Conservation (phyloP, 164 flowering plant species). For the Annona cherimola region DNA sequence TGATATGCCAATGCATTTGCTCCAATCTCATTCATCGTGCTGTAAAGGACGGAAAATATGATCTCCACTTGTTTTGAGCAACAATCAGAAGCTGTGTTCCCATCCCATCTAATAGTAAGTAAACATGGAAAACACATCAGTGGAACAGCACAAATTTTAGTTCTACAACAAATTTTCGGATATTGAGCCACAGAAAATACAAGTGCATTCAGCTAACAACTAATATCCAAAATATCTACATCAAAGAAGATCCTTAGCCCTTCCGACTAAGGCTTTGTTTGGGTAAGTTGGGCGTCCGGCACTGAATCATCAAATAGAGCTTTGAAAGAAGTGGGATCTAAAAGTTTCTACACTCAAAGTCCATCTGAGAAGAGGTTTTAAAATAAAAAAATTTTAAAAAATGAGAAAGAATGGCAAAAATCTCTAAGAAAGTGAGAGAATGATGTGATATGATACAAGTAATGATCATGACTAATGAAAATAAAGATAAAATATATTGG, state of each 20-base stretch:
- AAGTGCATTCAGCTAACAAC: neutral
- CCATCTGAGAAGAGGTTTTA: too few species aligned
- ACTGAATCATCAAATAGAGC: too few species aligned
- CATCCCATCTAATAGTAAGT: conserved; percentile 26
- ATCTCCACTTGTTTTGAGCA: conserved; percentile 36
- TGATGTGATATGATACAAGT: too few species aligned
- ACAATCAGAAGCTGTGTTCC: conserved; percentile 11
- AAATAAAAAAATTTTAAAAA: too few species aligned
- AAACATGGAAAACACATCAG: neutral
- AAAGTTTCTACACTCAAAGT: too few species aligned
- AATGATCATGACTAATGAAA: too few species aligned
- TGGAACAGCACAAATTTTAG: neutral
- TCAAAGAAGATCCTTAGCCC: neutral
- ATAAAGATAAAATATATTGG: too few species aligned
- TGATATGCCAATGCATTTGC: conserved; percentile 46
- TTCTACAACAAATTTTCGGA: neutral
- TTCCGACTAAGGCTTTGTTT: neutral
- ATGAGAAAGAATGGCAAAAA: too few species aligned
- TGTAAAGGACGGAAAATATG: conserved; percentile 34
- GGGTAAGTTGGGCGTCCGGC: too few species aligned
- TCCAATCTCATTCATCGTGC: conserved; percentile 60
- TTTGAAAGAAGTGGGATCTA: too few species aligned
- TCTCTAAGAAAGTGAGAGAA: too few species aligned
- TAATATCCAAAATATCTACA: neutral
- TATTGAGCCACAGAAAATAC: neutral